A percentile compares a stretch with the other conserved stretches of the same genome.
Evolutionary conservation across 176 grass and related monocot species (phyloP).

Genomic region (Triticum dicoccoides): DNA sequence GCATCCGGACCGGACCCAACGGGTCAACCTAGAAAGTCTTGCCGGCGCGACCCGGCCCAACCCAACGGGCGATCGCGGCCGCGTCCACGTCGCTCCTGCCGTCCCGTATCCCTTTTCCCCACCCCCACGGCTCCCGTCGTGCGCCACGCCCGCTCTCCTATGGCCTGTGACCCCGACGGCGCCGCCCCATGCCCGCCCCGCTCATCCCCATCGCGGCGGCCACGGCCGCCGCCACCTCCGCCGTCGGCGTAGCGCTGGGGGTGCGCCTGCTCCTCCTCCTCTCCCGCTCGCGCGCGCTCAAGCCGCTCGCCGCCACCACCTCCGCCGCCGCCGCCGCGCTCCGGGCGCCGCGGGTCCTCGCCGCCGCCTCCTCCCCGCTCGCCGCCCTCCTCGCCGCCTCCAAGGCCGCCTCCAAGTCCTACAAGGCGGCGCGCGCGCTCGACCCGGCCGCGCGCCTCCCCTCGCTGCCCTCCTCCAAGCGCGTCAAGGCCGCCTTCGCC

Average conservation of each 20-base stretch:
- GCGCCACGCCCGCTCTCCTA: not conserved
- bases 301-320: conserved; percentile 60
- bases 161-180: no score
- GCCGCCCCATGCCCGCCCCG: conserved; percentile 3
- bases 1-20: not conserved
- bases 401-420: conserved; percentile 77
- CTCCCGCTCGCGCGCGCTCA: conserved; percentile 50
- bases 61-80: conserved; percentile 1
- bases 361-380: conserved; percentile 49
- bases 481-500: conserved; percentile 61
- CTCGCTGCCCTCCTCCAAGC: conserved; percentile 31
- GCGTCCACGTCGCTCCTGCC: conserved; percentile 30
- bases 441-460: conserved; percentile 33
- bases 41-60: no score
- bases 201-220: conserved; percentile 15
- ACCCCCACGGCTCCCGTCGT: not conserved
- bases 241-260: conserved; percentile 53
- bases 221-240: conserved; percentile 29
- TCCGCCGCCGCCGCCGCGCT: conserved; percentile 64
- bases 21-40: no score
- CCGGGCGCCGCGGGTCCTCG: conserved; percentile 41
- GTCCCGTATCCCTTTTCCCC: not conserved
- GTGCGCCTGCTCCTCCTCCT: conserved; percentile 39
- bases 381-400: conserved; percentile 59
- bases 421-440: conserved; percentile 65